Evolutionary conservation across 805 yeast species (phyloP).

Genomic region (Komagataella phaffii): DNA sequence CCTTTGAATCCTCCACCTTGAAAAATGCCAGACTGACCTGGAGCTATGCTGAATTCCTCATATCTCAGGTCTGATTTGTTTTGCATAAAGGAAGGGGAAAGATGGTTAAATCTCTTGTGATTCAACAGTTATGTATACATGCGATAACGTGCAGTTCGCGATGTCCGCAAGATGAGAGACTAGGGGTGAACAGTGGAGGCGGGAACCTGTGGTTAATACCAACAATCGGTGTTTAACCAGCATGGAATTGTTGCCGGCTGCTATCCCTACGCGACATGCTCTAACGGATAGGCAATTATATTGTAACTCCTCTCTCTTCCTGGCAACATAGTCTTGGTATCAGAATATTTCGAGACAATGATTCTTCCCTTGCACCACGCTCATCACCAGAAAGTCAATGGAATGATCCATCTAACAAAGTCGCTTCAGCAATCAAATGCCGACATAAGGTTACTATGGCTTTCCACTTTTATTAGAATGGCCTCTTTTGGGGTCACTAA

Average conservation of each 20-base stretch:
- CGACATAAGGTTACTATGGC: constrained; percentile 55
- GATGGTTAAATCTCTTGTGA: not conserved
- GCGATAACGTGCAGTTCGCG: not conserved
- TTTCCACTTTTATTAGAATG: constrained; percentile 57
- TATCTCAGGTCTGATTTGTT: not conserved
- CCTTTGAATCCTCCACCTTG: not conserved
- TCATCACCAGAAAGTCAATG: not conserved
- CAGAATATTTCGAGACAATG: not conserved
- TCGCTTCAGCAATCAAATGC: constrained; percentile 23
- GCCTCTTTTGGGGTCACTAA: constrained; percentile 69
- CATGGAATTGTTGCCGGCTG: not conserved
- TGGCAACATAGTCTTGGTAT: not conserved
- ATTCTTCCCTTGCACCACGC: not conserved
- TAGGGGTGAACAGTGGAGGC: not conserved
- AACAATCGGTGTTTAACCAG: not conserved
- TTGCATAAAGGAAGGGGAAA: not conserved
- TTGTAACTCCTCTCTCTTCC: too few species aligned
- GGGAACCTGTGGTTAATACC: not conserved
- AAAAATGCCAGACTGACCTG: not conserved
- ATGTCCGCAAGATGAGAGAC: not conserved
- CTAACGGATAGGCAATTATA: not conserved
- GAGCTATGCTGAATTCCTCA: not conserved
- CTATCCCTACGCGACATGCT: not conserved
- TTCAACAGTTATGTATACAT: not conserved
- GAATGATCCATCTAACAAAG: constrained; percentile 18